A percentile compares a stretch with the other conserved stretches of the same genome.
phyloP scores from a whole-genome alignment of 75 land plant genomes.

The Isoetes taiwanensis region DNA sequence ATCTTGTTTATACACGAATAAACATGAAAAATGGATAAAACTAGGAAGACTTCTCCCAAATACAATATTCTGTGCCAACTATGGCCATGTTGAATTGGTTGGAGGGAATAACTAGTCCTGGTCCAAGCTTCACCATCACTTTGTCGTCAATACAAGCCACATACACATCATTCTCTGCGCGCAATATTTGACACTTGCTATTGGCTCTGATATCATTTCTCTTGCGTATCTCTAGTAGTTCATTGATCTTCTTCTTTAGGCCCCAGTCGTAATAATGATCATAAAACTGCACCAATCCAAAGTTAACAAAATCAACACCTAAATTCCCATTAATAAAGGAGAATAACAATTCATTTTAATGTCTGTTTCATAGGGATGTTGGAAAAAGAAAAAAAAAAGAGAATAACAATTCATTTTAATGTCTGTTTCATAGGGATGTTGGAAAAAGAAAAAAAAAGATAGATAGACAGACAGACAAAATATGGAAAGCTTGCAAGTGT shows the following conservation, averaged over 20 bases:
- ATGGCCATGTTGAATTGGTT: slow-evolving; percentile 34
- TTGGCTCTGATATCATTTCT: slow-evolving; percentile 29
- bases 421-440: too few species aligned
- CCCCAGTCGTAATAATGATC: slow-evolving; percentile 31
- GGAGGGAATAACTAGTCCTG: slow-evolving; percentile 31
- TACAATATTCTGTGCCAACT: slow-evolving; percentile 44
- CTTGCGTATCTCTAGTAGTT: slow-evolving; percentile 15
- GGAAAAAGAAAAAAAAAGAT: too few species aligned
- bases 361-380: too few species aligned
- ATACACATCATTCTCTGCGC: slow-evolving; percentile 60
- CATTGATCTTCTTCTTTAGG: slow-evolving; percentile 16
- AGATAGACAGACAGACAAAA: background rate
- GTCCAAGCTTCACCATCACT: slow-evolving; percentile 28
- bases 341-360: too few species aligned
- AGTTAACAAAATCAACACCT: background rate
- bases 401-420: too few species aligned
- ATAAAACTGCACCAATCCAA: slow-evolving; percentile 27
- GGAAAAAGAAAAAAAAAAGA: too few species aligned
- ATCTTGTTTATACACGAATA: too few species aligned
- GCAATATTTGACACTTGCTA: slow-evolving; percentile 40
- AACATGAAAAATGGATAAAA: too few species aligned
- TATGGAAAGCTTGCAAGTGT: background rate
- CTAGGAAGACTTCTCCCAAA: slow-evolving; percentile 83
- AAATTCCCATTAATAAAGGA: background rate
- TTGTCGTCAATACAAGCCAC: slow-evolving; percentile 27